These are phyloP conservation scores for Sordariomycetes sp. DNA, from an alignment of 2,329 filamentous ascomycete species.

Conservation along the genomic window DNA sequence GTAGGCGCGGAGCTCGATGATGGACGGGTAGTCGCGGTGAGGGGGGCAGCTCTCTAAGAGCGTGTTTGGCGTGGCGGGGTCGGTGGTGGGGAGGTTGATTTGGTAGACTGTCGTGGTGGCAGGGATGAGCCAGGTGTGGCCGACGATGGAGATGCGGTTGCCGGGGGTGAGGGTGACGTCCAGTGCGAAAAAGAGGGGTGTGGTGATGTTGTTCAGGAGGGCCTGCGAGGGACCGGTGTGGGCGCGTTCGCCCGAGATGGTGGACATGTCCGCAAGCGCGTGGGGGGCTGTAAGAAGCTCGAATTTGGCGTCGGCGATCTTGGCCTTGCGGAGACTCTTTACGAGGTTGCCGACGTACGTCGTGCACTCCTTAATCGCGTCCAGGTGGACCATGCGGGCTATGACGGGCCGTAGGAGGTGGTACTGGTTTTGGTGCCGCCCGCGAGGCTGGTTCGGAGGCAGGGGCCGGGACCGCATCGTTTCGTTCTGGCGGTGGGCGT, in stretches of 20 bases:
- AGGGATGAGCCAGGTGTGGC: slow-evolving; percentile 31
- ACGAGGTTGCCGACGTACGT: slow-evolving; percentile 32
- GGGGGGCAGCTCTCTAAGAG: slow-evolving; percentile 30
- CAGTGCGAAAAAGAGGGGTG: slow-evolving; percentile 20
- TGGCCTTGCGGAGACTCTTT: slow-evolving; percentile 31
- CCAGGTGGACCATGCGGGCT: slow-evolving; percentile 32
- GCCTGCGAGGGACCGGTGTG: slow-evolving; percentile 26
- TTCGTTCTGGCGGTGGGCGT: slow-evolving; percentile 69
- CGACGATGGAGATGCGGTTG: slow-evolving; percentile 28
- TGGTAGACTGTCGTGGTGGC: slow-evolving; percentile 33
- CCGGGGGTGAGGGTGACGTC: slow-evolving; percentile 34
- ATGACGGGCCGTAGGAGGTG: slow-evolving; percentile 41
- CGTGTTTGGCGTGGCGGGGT: slow-evolving; percentile 11
- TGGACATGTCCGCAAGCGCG: slow-evolving; percentile 15
- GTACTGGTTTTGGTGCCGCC: slow-evolving; percentile 29
- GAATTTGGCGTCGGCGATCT: slow-evolving; percentile 29
- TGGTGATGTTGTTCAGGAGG: slow-evolving; percentile 12
- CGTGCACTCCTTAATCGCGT: slow-evolving; percentile 25
- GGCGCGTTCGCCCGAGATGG: slow-evolving; percentile 24
- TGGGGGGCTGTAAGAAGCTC: slow-evolving; percentile 26
- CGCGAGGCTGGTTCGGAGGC: slow-evolving; percentile 24
- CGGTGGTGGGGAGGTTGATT: slow-evolving; percentile 21
- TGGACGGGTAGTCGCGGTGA: slow-evolving; percentile 31
- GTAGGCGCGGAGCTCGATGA: slow-evolving; percentile 33
- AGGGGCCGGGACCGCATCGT: slow-evolving; percentile 52